These are phyloP conservation scores for Pyrenochaeta sp. DNA, from an alignment of 2,329 filamentous ascomycete genomes.

Conservation along the genomic window DNA sequence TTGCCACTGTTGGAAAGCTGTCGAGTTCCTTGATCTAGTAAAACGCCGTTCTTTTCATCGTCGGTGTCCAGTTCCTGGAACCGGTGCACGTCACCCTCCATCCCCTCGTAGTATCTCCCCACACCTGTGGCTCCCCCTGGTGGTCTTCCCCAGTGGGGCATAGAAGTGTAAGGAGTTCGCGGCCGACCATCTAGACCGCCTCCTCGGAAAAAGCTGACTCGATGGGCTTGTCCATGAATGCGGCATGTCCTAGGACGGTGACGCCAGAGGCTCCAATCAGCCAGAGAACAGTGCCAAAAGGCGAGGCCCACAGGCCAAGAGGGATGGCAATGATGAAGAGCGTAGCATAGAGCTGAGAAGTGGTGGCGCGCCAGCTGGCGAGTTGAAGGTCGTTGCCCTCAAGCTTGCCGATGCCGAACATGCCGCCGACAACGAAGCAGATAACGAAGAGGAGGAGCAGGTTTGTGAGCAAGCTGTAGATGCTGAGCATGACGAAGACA, in stretches of 20 bases:
- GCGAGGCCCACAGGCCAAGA: conserved; percentile 83
- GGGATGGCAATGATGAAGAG: conserved; percentile 85
- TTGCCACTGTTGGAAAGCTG: conserved; percentile 38
- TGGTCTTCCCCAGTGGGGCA: conserved; percentile 99
- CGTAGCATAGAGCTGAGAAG: conserved; percentile 92
- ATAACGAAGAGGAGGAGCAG: conserved; percentile 89
- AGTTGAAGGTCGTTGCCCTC: conserved; percentile 88
- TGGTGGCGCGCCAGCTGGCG: conserved; percentile 81
- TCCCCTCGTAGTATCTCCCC: conserved; percentile 60
- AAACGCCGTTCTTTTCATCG: conserved; percentile 58
- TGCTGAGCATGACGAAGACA: conserved; percentile 91
- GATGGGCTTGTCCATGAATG: conserved; percentile 97
- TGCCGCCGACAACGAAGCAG: conserved; percentile 81
- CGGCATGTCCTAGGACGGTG: conserved; percentile 91
- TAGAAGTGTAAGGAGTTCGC: conserved; percentile 85
- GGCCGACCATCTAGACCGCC: conserved; percentile 99
- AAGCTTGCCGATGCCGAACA: conserved; percentile 91
- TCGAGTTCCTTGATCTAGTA: conserved; percentile 51
- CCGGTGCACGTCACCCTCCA: conserved; percentile 54
- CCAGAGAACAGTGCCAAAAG: conserved; percentile 88
- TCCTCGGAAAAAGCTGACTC: conserved; percentile 99
- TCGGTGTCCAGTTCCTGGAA: conserved; percentile 73
- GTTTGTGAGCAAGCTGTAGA: conserved; percentile 95
- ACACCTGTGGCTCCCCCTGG: conserved; percentile 73
- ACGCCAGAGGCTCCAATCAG: conserved; percentile 94